Base-by-base conservation (phyloP, 2,329 filamentous ascomycete species). In the Xylaria sp. region DNA sequence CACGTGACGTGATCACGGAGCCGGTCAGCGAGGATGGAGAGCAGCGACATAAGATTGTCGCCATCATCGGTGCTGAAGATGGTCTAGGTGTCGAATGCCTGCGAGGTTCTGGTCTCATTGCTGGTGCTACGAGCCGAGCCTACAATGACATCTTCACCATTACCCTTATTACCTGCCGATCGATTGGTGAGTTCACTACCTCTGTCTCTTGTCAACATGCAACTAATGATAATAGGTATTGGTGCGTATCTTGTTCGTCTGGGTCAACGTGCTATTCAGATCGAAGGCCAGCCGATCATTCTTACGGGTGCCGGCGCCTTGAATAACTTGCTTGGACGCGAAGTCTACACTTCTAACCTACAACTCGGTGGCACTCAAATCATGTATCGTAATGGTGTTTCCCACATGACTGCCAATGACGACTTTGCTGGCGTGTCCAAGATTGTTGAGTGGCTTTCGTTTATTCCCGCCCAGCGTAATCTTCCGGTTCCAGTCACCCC, bases 341-440 rank as follows among this genome's bases (percentile, higher is more conserved):
- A 99, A 82, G 95, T 99, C 34, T 99, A 99, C 85, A 97, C 96
- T 28, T 98, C 96, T 69, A 99, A 99, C 87, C 84, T 99, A 78
- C 96, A 99, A 86, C 93, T 99, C 72, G 96, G 96, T 90, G 96
- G 96, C 76, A 99, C 96, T n/a, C 96, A 99, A 83, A 99, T 99
- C 87, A 99, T 99, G 96, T 98, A 99, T 89, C 94, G 93, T 84
- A 99, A 99, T 80, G 96, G 96, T 89, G 96, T 99, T 48, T 98
- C 96, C 25, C 96, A 99, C 85, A 95, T 98, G 93, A 97, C 95
- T 74, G 96, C 96, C 77, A 92, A 91, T 75, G 95, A 99, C 78
- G 96, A 99, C 84, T 98, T 99, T 76, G 94, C 95, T 77, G 96
- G 96, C 88, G 93, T 99, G 25, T 94, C 93, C 77, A 97, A 97